A percentile compares a stretch with the other conserved stretches of the same genome.
Evolutionary conservation across 2,329 filamentous ascomycete genomes (phyloP).

Genomic region (Hyphodiscus sp.): DNA sequence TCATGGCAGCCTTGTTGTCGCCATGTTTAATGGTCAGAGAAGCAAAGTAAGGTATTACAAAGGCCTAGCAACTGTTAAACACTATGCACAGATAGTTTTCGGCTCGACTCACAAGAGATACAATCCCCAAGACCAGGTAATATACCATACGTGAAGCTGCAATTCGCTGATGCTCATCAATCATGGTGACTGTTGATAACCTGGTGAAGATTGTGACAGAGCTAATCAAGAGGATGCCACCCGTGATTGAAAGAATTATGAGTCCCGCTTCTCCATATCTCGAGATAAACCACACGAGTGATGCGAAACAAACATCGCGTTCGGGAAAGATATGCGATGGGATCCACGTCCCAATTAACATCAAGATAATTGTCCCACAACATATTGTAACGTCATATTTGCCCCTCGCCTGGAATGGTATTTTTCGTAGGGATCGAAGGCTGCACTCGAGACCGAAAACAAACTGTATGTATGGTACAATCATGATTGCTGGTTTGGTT

Average conservation of each 20-base stretch:
- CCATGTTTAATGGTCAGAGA: conserved; percentile 42
- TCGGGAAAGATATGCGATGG: conserved; percentile 50
- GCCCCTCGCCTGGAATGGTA: conserved; percentile 51
- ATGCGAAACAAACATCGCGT: conserved; percentile 57
- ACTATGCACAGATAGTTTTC: conserved; percentile 6
- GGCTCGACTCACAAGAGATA: conserved; percentile 48
- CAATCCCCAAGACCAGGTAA: conserved; percentile 48
- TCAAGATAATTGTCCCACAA: conserved; percentile 42
- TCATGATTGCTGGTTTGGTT: conserved; percentile 52
- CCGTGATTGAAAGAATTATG: conserved; percentile 44
- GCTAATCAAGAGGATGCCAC: conserved; percentile 43
- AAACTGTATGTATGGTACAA: conserved; percentile 59
- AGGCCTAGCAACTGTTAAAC: conserved; percentile 37
- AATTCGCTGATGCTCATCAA: conserved; percentile 54
- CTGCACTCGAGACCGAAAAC: conserved; percentile 59
- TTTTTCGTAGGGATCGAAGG: conserved; percentile 45
- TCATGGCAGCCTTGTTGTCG: conserved; percentile 49
- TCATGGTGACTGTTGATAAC: conserved; percentile 45
- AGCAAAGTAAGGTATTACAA: conserved; percentile 59
- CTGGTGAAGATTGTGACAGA: conserved; percentile 50
- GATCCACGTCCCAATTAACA: conserved; percentile 50
- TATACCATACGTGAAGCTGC: conserved; percentile 65
- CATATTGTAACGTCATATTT: conserved; percentile 56
- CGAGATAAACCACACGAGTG: conserved; percentile 60
- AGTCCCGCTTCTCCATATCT: conserved; percentile 54